A percentile compares a stretch with the other conserved stretches of the same genome.
Conservation (phyloP, 441 rosid genomes). For the Kokia cookei region DNA sequence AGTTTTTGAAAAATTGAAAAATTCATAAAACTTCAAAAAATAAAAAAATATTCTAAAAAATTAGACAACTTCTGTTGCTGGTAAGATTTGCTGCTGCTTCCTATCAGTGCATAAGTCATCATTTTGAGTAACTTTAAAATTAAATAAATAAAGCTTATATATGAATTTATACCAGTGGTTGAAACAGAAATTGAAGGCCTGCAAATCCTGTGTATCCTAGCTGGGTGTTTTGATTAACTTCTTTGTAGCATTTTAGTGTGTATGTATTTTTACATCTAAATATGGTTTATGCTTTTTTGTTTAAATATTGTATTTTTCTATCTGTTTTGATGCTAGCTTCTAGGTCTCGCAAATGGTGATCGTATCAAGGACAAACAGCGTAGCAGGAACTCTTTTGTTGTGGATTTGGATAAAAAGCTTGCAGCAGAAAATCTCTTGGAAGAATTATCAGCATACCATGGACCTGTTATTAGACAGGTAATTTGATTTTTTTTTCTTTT, state of each 20-base stretch:
- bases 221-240: neutral
- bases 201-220: neutral
- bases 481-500: neutral
- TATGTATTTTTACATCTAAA: neutral
- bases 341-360: conserved; percentile 95
- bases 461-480: conserved; percentile 82
- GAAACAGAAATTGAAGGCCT: conserved; percentile 1
- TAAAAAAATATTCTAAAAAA: too few relatives aligned
- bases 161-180: neutral
- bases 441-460: conserved; percentile 68
- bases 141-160: neutral
- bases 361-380: conserved; percentile 96
- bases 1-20: too few relatives aligned
- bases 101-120: neutral
- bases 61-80: too few relatives aligned
- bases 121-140: neutral
- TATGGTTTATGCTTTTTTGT: conserved; percentile 6
- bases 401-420: conserved; percentile 83
- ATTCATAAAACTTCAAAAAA: too few relatives aligned
- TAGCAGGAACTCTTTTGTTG: conserved; percentile 89
- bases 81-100: too few relatives aligned
- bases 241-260: neutral
- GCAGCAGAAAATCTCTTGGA: conserved; percentile 83
- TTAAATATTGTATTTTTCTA: conserved; percentile 14
- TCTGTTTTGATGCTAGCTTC: conserved; percentile 47